Evolutionary conservation across 805 yeast species (phyloP).

Genomic region (Scheffersomyces ergatensis): DNA sequence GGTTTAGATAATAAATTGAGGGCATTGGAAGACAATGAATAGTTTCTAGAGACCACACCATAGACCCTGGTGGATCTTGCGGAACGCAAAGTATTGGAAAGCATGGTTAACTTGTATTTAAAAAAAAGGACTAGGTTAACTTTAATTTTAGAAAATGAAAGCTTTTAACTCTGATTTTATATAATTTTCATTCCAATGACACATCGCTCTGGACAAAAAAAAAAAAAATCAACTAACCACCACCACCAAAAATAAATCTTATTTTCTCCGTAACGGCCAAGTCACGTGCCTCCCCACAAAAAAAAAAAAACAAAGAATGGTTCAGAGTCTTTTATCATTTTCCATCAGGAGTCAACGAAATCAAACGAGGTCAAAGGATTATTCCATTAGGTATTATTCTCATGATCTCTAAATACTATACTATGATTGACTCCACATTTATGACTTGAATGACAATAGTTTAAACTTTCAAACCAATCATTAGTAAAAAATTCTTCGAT

Average conservation of each 20-base stretch:
- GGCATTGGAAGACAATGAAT: slow-evolving; percentile 64
- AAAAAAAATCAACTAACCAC: neutral
- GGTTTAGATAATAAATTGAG: slow-evolving; percentile 55
- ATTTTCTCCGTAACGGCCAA: neutral
- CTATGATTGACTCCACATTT: slow-evolving; percentile 6
- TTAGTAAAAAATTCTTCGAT: slow-evolving; percentile 5
- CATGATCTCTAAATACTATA: neutral
- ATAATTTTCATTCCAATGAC: neutral
- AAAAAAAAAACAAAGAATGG: neutral
- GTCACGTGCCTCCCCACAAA: slow-evolving; percentile 1
- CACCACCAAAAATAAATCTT: too few species aligned
- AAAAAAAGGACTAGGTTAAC: neutral
- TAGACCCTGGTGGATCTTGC: slow-evolving; percentile 16
- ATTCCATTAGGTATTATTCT: neutral
- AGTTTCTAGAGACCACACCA: slow-evolving; percentile 22
- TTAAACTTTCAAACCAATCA: slow-evolving; percentile 9
- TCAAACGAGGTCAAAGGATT: neutral
- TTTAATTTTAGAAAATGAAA: too few species aligned
- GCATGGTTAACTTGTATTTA: slow-evolving; percentile 18
- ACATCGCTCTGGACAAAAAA: neutral
- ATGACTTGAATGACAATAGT: slow-evolving; percentile 6
- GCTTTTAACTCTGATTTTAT: neutral
- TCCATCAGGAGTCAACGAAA: neutral
- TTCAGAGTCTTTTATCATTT: neutral
- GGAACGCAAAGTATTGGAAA: slow-evolving; percentile 27